Base-by-base conservation (phyloP, 345 rosid species). In the Eucalyptus shirleyi region DNA sequence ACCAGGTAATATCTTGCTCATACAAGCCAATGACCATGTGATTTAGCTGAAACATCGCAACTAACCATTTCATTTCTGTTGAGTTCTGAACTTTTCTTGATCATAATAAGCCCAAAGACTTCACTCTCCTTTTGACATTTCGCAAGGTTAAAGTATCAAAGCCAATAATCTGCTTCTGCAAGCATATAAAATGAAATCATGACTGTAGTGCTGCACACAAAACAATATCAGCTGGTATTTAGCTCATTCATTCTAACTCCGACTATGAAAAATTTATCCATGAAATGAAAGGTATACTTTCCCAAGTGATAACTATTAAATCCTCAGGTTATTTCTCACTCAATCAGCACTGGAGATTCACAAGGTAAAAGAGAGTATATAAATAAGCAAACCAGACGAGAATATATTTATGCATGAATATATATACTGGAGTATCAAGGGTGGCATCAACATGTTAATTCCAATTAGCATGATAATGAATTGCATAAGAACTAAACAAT, bases 1-100 rank as follows among this genome's bases (percentile, higher is more conserved):
- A 89, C 99, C 99, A 90, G 99, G 99, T 97, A 94, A 87, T 30
- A 2, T 77, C 85, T 40, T 21, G 30, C 83, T 40, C 85, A 12
- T 21, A 77, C 47, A 86, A 51, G 59, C 17, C 83, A 18, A 72
- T 72, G 83, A 18, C 83, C 55, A 26, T 47, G 87, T 50, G 32
- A 44, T 85, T 50, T 44, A 44, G 32, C 40, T 1, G 16, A 85
- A 85, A 47, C 87, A 26, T 45, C 23, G 0, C 23, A 14, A 85
- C 2, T 45, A 47, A 21, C 4, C 55, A 50, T 26, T 28, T 45
- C 87, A 26, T 18, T 45, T 85, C 5, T 6, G 37, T 47, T 15
- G 21, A 45, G 87, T n/a, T 85, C 34, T 85, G 53, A 85, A 45
- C 87, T 15, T 50, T 47, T 85, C 53, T 26, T 85, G 40, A 45